Conservation (phyloP, 768 basidiomycete genomes). For the Austroboletus eburneus region DNA sequence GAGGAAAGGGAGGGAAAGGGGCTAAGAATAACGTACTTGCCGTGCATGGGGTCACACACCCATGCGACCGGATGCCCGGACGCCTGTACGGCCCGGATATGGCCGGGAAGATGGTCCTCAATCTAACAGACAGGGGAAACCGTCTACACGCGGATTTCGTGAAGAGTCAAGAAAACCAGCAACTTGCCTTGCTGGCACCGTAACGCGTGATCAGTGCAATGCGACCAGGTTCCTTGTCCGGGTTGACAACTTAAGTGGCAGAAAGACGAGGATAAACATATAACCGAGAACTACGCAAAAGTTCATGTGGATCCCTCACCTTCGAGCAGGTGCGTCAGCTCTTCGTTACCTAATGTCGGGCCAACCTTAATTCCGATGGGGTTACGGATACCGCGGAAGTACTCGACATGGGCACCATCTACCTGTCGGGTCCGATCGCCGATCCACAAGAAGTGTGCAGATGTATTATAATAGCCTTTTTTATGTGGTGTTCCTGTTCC, state of each 20-base stretch:
- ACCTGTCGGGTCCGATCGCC: slow-evolving; percentile 94
- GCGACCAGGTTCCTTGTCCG: slow-evolving; percentile 73
- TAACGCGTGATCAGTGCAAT: slow-evolving; percentile 93
- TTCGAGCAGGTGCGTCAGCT: slow-evolving; percentile 71
- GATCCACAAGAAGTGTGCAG: slow-evolving; percentile 95
- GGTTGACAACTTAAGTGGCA: slow-evolving; percentile 69
- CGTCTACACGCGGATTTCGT: neutral
- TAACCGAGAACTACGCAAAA: neutral
- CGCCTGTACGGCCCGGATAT: slow-evolving; percentile 76
- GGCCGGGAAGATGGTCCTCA: slow-evolving; percentile 64
- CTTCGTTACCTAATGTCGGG: slow-evolving; percentile 75
- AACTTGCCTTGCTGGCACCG: slow-evolving; percentile 73
- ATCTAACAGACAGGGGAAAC: slow-evolving; percentile 44
- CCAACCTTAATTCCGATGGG: slow-evolving; percentile 97
- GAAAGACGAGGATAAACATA: neutral
- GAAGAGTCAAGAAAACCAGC: neutral
- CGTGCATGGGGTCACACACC: slow-evolving; percentile 99
- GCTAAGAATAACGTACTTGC: slow-evolving; percentile 63
- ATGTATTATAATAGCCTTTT: slow-evolving; percentile 77
- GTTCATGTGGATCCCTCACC: slow-evolving; percentile 44
- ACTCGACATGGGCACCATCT: slow-evolving; percentile 91
- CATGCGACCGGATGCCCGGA: slow-evolving; percentile 88
- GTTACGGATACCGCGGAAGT: slow-evolving; percentile 88
- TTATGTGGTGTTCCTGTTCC: slow-evolving; percentile 7
- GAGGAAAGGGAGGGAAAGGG: neutral